phyloP scores from a whole-genome alignment of 495 filamentous ascomycete species.

The Penicillium dipodomyicola region DNA sequence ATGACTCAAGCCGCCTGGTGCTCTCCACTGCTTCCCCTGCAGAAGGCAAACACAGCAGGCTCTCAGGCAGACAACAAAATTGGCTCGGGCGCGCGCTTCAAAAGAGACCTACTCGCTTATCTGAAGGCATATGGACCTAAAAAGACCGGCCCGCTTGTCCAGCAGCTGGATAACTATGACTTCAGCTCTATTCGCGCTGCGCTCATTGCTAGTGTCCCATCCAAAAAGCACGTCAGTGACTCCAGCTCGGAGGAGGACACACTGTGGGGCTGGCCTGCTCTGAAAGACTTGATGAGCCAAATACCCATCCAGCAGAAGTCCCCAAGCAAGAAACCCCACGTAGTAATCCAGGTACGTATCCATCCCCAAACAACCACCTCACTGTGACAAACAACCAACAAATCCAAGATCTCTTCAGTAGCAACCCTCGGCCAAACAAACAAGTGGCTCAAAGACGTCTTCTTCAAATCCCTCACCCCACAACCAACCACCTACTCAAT shows the following conservation, averaged over 20 bases:
- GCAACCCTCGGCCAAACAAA: conserved; percentile 73
- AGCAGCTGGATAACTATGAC: conserved; percentile 61
- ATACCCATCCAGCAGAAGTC: conserved; percentile 36
- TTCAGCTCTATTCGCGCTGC: conserved; percentile 69
- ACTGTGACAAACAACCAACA: neutral
- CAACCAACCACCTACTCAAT: conserved; percentile 49
- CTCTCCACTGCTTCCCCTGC: conserved; percentile 67
- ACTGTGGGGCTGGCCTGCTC: conserved; percentile 70
- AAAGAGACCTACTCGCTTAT: conserved; percentile 71
- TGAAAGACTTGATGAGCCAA: conserved; percentile 57
- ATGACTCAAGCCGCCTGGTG: conserved; percentile 85
- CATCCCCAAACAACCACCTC: neutral
- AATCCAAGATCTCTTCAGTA: conserved; percentile 65
- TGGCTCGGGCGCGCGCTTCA: conserved; percentile 70
- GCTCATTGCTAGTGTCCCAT: conserved; percentile 74
- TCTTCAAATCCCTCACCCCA: conserved; percentile 55
- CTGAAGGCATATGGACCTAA: conserved; percentile 62
- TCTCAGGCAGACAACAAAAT: conserved; percentile 24
- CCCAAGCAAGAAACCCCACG: conserved; percentile 42
- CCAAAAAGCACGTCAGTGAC: conserved; percentile 49
- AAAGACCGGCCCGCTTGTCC: conserved; percentile 51
- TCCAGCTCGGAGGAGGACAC: conserved; percentile 44
- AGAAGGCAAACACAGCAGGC: conserved; percentile 9
- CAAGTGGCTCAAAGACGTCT: conserved; percentile 66
- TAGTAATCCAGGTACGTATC: conserved; percentile 61